phyloP scores from a whole-genome alignment of 2,329 filamentous ascomycete species.

The Fusarium sp. region DNA sequence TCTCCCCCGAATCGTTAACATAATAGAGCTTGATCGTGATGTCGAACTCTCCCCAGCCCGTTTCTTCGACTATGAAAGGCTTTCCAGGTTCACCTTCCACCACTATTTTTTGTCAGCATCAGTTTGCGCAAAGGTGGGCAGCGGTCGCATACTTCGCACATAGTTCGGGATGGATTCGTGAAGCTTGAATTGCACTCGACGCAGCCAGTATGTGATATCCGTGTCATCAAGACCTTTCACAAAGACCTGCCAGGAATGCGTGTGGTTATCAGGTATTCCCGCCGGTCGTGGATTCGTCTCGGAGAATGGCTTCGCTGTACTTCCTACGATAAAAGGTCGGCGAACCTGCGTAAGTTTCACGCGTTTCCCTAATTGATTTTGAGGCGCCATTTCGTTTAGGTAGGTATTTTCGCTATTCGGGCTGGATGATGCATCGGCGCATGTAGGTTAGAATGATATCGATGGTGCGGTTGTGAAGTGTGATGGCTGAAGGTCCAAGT shows the following conservation, averaged over 20 bases:
- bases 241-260: slow-evolving; percentile 96
- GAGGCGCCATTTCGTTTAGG: slow-evolving; percentile 64
- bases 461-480: not conserved
- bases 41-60: slow-evolving; percentile 98
- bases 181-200: slow-evolving; percentile 97
- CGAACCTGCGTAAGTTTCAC: slow-evolving; percentile 73
- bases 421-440: not conserved
- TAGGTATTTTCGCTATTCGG: not conserved
- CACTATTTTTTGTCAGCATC: slow-evolving; percentile 55
- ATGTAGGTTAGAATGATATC: not conserved
- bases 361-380: slow-evolving; percentile 69
- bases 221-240: slow-evolving; percentile 90
- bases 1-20: slow-evolving; percentile 86
- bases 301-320: slow-evolving; percentile 82
- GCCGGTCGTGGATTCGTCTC: slow-evolving; percentile 82
- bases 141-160: slow-evolving; percentile 71
- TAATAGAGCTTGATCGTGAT: slow-evolving; percentile 97
- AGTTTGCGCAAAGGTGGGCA: not conserved
- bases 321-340: slow-evolving; percentile 79
- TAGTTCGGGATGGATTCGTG: slow-evolving; percentile 97
- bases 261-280: slow-evolving; percentile 87
- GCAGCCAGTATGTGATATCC: slow-evolving; percentile 94
- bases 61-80: slow-evolving; percentile 87
- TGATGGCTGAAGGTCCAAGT: not conserved
- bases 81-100: slow-evolving; percentile 77